phyloP scores from a whole-genome alignment of 495 filamentous ascomycete genomes.

The Daldinia loculata region DNA sequence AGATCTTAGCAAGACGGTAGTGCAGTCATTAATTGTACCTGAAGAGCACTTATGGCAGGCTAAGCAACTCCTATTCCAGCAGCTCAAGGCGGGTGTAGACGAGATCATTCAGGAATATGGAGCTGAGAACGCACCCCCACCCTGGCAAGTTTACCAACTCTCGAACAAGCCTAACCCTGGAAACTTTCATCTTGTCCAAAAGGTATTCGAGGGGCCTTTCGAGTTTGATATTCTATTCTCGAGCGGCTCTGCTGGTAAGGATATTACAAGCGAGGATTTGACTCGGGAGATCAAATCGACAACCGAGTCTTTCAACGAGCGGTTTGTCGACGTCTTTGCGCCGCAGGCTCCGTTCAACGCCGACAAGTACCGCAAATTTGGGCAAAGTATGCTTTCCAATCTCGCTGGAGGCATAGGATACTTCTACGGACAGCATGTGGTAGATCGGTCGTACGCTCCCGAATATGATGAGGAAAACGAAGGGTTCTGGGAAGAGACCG shows the following conservation, averaged over 20 bases:
- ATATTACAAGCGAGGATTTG: conserved; percentile 68
- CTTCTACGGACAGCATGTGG: conserved; percentile 85
- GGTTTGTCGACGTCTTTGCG: conserved; percentile 76
- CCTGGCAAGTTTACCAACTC: conserved; percentile 86
- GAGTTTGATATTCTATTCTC: conserved; percentile 95
- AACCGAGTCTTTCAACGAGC: conserved; percentile 73
- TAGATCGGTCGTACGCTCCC: conserved; percentile 87
- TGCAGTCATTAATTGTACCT: conserved; percentile 73
- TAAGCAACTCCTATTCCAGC: conserved; percentile 79
- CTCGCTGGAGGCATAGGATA: conserved; percentile 94
- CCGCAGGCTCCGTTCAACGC: conserved; percentile 79
- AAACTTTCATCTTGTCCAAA: conserved; percentile 91
- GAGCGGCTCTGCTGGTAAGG: conserved; percentile 74
- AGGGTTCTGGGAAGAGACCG: conserved; percentile 94
- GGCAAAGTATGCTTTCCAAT: conserved; percentile 91
- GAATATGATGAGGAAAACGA: conserved; percentile 98
- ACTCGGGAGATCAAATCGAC: conserved; percentile 72
- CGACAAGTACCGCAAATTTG: conserved; percentile 79
- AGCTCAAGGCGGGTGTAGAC: conserved; percentile 81
- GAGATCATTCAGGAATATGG: conserved; percentile 70
- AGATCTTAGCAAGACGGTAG: conserved; percentile 78
- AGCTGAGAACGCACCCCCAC: conserved; percentile 77
- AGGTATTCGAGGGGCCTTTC: conserved; percentile 88
- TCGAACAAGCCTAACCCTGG: conserved; percentile 71
- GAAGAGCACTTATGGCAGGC: conserved; percentile 83